phyloP scores from a whole-genome alignment of 352 stramenopile species.

The Detonula confervacea region DNA sequence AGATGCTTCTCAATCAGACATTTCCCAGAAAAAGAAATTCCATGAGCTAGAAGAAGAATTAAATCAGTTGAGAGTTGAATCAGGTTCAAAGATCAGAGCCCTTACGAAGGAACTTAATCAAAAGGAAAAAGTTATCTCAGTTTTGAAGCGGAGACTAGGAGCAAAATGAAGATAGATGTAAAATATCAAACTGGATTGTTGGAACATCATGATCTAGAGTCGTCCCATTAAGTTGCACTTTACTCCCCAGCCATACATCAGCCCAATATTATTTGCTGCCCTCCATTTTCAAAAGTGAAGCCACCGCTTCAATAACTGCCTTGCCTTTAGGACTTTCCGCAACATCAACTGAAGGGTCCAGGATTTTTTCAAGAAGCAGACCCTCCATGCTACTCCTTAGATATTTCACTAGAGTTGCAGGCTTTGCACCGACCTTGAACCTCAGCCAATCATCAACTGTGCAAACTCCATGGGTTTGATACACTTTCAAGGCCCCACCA shows the following conservation, averaged over 20 bases:
- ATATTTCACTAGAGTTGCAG: slow-evolving; percentile 95
- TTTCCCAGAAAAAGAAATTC: background rate
- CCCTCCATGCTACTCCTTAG: slow-evolving; percentile 93
- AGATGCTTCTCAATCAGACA: background rate
- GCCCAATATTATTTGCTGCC: slow-evolving; percentile 12
- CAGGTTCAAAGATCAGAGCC: background rate
- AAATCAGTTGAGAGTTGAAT: slow-evolving; percentile 1
- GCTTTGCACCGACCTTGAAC: slow-evolving; percentile 91
- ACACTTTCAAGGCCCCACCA: slow-evolving; percentile 91
- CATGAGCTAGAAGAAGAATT: background rate
- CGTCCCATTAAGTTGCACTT: background rate
- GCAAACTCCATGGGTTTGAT: slow-evolving; percentile 90
- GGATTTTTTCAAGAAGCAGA: slow-evolving; percentile 93
- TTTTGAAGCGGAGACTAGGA: slow-evolving; percentile 10
- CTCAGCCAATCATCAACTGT: slow-evolving; percentile 90
- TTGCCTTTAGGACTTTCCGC: slow-evolving; percentile 71
- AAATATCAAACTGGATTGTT: too few species aligned
- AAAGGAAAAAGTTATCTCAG: slow-evolving; percentile 10
- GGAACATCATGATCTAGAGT: too few species aligned
- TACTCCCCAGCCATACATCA: background rate
- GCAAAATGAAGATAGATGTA: too few species aligned
- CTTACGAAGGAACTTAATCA: slow-evolving; percentile 4
- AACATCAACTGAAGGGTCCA: slow-evolving; percentile 91
- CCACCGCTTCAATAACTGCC: slow-evolving; percentile 65
- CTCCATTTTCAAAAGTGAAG: slow-evolving; percentile 50